phyloP scores from a whole-genome alignment of 257 asterid genomes.

The Ophiorrhiza pumila region DNA sequence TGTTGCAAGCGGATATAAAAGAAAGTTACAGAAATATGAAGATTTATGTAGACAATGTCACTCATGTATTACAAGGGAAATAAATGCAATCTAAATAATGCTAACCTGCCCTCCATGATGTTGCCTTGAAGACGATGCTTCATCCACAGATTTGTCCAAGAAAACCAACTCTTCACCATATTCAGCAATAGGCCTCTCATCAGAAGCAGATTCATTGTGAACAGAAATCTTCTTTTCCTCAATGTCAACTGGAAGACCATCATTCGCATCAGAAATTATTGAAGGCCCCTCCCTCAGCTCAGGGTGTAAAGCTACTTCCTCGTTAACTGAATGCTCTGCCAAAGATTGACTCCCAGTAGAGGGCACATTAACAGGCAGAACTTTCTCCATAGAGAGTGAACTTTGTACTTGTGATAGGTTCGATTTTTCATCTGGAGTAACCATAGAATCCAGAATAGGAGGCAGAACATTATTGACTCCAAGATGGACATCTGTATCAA shows the following conservation, averaged over 20 bases:
- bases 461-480: conserved; percentile 9
- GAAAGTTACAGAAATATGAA: neutral
- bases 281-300: conserved; percentile 14
- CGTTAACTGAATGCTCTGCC: conserved; percentile 27
- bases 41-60: neutral
- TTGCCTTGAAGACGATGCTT: conserved; percentile 33
- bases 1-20: too few species aligned
- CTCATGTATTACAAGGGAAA: neutral
- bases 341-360: conserved; percentile 24
- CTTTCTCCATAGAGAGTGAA: conserved; percentile 17
- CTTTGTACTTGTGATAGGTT: conserved; percentile 18
- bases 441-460: conserved; percentile 6
- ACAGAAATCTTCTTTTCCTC: conserved; percentile 32
- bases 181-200: conserved; percentile 32
- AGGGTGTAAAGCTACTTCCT: conserved; percentile 31
- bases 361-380: conserved; percentile 17
- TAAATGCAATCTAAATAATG: conserved; percentile 7
- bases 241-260: conserved; percentile 23
- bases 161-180: conserved; percentile 37
- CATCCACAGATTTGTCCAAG: conserved; percentile 32
- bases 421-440: conserved; percentile 25
- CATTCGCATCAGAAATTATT: conserved; percentile 30
- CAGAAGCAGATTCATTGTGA: conserved; percentile 28
- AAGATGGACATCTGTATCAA: conserved; percentile 22
- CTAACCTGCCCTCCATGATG: conserved; percentile 50